Conservation (phyloP, 352 stramenopile species). For the Phytophthora brassicae region DNA sequence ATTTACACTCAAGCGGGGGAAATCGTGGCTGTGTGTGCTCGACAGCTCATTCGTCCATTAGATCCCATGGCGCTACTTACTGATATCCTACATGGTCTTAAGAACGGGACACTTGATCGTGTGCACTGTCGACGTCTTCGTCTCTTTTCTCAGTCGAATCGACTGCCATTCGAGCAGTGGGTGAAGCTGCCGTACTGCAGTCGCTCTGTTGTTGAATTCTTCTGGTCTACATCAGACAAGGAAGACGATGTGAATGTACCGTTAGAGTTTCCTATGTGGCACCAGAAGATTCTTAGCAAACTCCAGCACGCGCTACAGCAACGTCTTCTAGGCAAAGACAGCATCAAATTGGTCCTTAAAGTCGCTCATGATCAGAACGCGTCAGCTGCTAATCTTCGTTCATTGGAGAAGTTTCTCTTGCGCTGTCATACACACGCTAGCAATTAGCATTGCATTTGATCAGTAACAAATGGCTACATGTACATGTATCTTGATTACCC, state of each 20-base stretch:
- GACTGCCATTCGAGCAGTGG: slow-evolving; percentile 55
- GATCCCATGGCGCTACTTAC: slow-evolving; percentile 32
- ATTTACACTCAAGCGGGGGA: slow-evolving; percentile 47
- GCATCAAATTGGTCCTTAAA: slow-evolving; percentile 50
- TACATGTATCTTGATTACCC: slow-evolving; percentile 7
- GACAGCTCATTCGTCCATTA: slow-evolving; percentile 55
- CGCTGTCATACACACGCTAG: slow-evolving; percentile 17
- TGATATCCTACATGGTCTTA: slow-evolving; percentile 36
- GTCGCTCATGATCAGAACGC: slow-evolving; percentile 42
- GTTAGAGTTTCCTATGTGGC: slow-evolving; percentile 37
- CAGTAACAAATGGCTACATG: slow-evolving; percentile 6
- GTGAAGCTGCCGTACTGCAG: slow-evolving; percentile 32
- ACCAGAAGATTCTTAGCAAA: slow-evolving; percentile 44
- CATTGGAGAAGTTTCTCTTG: slow-evolving; percentile 55
- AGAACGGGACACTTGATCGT: slow-evolving; percentile 21
- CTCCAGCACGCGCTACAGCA: slow-evolving; percentile 52
- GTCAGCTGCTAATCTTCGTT: slow-evolving; percentile 28
- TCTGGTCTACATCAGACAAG: slow-evolving; percentile 16
- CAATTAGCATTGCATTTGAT: not conserved
- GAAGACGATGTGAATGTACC: not conserved
- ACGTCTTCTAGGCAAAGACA: slow-evolving; percentile 58
- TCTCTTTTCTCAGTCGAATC: slow-evolving; percentile 53
- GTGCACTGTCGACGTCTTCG: slow-evolving; percentile 55
- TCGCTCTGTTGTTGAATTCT: slow-evolving; percentile 47
- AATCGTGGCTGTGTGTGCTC: slow-evolving; percentile 54